Conservation (phyloP, 1,139 yeast genomes). For the Magnusiomyces paraingens region DNA sequence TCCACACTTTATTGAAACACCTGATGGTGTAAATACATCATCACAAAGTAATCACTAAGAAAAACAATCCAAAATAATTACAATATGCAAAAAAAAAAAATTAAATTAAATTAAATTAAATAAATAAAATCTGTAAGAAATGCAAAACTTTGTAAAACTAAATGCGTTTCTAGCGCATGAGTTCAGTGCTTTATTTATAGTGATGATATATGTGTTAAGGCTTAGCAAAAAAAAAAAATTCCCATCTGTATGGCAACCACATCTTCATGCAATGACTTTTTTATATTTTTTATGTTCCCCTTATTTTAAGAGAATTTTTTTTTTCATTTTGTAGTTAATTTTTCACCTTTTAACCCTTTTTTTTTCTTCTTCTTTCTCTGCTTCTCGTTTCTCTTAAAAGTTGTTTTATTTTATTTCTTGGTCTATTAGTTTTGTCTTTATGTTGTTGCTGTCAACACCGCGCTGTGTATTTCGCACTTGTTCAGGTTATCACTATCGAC, state of each 20-base stretch:
- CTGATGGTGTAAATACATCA: too few relatives aligned
- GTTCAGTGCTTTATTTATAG: background rate
- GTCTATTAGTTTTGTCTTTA: background rate
- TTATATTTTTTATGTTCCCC: background rate
- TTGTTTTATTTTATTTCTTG: background rate
- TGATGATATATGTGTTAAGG: background rate
- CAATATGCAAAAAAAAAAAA: too few relatives aligned
- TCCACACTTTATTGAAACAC: too few relatives aligned
- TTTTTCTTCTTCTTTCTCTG: too few relatives aligned
- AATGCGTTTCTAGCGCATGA: background rate
- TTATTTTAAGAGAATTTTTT: background rate
- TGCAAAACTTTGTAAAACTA: too few relatives aligned
- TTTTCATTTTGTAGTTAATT: background rate
- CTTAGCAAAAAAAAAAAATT: background rate
- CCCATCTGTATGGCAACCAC: background rate
- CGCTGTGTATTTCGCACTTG: background rate
- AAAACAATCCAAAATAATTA: too few relatives aligned
- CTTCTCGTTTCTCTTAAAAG: background rate
- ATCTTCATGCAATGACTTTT: background rate
- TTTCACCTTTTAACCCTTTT: background rate
- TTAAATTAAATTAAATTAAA: too few relatives aligned
- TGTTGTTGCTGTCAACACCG: conserved; percentile 8
- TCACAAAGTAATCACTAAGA: too few relatives aligned
- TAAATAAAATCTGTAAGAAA: too few relatives aligned
- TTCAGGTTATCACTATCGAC: background rate